A percentile compares a stretch with the other conserved stretches of the same genome.
phyloP scores from a whole-genome alignment of 345 rosid species.

The Gossypium ekmanianum region DNA sequence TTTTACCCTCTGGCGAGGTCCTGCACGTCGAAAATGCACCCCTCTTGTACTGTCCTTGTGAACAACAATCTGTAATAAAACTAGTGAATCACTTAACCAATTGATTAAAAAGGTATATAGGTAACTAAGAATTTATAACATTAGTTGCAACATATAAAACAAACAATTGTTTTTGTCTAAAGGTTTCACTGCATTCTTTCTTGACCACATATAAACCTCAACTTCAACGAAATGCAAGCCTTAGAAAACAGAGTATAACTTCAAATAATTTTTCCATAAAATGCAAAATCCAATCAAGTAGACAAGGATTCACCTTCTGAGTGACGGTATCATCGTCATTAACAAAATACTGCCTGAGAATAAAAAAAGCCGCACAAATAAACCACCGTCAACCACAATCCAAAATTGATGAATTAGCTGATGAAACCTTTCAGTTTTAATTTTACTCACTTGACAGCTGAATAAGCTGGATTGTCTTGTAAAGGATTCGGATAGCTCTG shows the following conservation, averaged over 20 bases:
- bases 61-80: conserved; percentile 56
- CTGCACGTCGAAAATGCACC: conserved; percentile 84
- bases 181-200: background rate
- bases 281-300: background rate
- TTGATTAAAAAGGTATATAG: background rate
- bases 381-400: background rate
- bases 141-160: background rate
- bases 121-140: background rate
- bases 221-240: background rate
- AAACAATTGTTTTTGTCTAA: background rate
- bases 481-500: conserved; percentile 70
- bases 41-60: conserved; percentile 81
- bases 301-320: conserved; percentile 49
- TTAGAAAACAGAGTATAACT: background rate
- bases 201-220: background rate
- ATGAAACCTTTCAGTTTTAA: background rate
- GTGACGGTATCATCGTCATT: conserved; percentile 68
- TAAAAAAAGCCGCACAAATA: conserved; percentile 3
- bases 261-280: background rate
- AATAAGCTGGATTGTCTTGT: conserved; percentile 56
- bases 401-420: background rate
- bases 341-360: conserved; percentile 84
- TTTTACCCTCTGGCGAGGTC: conserved; percentile 84
- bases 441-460: conserved; percentile 55
- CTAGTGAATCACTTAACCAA: background rate